Evolutionary conservation across 2,329 filamentous ascomycete genomes (phyloP).

Genomic region (Sordariomycetes sp.): DNA sequence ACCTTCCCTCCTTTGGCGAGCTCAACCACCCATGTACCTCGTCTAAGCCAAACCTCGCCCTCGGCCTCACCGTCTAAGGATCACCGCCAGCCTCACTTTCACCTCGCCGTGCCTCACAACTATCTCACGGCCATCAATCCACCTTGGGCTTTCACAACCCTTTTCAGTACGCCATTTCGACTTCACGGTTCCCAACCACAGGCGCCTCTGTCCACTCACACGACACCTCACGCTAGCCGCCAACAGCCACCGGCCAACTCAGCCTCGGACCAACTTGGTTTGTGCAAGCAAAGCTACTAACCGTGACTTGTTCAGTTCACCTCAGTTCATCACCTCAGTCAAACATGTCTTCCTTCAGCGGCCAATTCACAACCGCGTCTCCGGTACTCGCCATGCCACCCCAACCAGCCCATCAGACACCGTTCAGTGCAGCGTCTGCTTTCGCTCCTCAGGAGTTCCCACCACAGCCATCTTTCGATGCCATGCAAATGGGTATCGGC

Average conservation of each 20-base stretch:
- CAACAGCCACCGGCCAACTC: no score
- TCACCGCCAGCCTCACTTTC: no score
- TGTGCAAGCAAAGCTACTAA: conserved; percentile 6
- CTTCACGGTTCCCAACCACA: no score
- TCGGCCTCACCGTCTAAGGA: no score
- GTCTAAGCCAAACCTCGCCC: background rate
- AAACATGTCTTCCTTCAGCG: conserved; percentile 34
- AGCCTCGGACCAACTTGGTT: conserved; percentile 3
- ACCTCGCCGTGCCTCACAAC: no score
- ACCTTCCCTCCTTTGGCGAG: no score
- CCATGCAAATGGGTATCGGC: conserved; percentile 13
- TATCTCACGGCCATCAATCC: no score
- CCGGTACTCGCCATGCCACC: conserved; percentile 32
- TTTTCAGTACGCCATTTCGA: no score
- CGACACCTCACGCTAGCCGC: no score
- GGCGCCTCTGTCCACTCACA: no score
- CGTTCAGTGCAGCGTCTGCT: conserved; percentile 18
- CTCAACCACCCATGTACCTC: no score
- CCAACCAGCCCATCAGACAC: conserved; percentile 21
- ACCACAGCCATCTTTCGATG: conserved; percentile 14
- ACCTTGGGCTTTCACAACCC: no score
- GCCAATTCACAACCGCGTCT: conserved; percentile 29
- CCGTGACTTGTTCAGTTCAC: conserved; percentile 1
- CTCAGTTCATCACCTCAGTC: background rate
- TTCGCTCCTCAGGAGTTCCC: conserved; percentile 15